Percentiles rank a stretch among this genome's conserved stretches.
phyloP scores from a whole-genome alignment of 768 basidiomycete species.

The Leccinellum luteum region DNA sequence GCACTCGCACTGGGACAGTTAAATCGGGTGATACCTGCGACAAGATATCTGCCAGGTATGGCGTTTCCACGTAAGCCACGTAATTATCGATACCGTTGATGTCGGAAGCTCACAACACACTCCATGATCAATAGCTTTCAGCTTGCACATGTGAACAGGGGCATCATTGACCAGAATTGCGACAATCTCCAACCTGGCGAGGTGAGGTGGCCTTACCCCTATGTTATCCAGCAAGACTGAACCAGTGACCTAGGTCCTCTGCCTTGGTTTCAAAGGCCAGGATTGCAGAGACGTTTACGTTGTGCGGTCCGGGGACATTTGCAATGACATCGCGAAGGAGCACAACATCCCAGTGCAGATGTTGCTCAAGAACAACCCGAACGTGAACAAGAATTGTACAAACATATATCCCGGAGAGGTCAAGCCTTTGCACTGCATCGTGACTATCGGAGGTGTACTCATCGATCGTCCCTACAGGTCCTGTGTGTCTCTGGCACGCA shows the following conservation, averaged over 20 bases:
- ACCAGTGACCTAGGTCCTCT: slow-evolving; percentile 36
- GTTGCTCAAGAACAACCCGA: slow-evolving; percentile 62
- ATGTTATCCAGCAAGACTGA: not conserved
- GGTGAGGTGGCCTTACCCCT: slow-evolving; percentile 29
- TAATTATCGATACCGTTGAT: not conserved
- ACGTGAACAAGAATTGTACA: slow-evolving; percentile 48
- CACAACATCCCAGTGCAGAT: slow-evolving; percentile 42
- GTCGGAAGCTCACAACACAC: not conserved
- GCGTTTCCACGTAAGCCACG: slow-evolving; percentile 61
- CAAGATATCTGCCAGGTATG: slow-evolving; percentile 57
- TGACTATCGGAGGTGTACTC: not conserved
- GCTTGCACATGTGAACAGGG: slow-evolving; percentile 48
- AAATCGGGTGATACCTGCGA: slow-evolving; percentile 56
- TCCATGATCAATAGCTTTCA: slow-evolving; percentile 44
- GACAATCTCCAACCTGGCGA: slow-evolving; percentile 53
- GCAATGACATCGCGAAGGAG: slow-evolving; percentile 39
- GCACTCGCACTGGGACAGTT: slow-evolving; percentile 60
- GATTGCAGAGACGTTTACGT: slow-evolving; percentile 53
- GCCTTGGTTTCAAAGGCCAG: slow-evolving; percentile 51
- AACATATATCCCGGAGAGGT: slow-evolving; percentile 66
- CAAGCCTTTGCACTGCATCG: slow-evolving; percentile 6
- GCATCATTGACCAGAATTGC: slow-evolving; percentile 48
- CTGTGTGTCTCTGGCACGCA: slow-evolving; percentile 31
- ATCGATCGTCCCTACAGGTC: slow-evolving; percentile 17
- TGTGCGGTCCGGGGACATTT: slow-evolving; percentile 49